phyloP scores from a whole-genome alignment of 2,329 filamentous ascomycete species.

The Neonectria ditissima region DNA sequence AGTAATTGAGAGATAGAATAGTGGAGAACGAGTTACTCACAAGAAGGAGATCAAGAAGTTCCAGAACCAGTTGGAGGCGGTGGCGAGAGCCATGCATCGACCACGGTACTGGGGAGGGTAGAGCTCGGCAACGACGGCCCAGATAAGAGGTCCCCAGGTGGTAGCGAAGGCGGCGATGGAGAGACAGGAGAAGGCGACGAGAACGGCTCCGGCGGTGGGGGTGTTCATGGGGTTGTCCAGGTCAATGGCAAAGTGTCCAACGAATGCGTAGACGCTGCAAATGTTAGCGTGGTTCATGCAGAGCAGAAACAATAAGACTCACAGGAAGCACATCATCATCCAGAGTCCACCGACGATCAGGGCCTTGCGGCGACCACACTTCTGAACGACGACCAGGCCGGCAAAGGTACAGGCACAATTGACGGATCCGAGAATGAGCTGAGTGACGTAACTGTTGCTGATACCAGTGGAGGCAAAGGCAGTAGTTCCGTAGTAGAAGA shows the following conservation, averaged over 20 bases:
- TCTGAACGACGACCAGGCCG: conserved; percentile 74
- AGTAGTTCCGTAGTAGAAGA: conserved; percentile 75
- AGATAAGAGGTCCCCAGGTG: conserved; percentile 77
- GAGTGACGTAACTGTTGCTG: conserved; percentile 72
- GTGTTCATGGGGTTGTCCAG: conserved; percentile 56
- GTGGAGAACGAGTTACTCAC: conserved; percentile 43
- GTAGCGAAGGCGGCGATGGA: conserved; percentile 76
- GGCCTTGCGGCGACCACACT: conserved; percentile 71
- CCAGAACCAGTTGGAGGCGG: conserved; percentile 72
- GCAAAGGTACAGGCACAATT: conserved; percentile 75
- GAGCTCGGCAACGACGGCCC: conserved; percentile 73
- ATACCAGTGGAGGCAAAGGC: conserved; percentile 76
- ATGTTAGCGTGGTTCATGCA: background rate
- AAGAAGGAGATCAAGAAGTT: conserved; percentile 70
- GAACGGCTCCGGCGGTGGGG: conserved; percentile 65
- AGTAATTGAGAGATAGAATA: conserved; percentile 27
- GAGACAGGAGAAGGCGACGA: conserved; percentile 77
- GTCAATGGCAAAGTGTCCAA: conserved; percentile 60
- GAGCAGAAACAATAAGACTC: conserved; percentile 34
- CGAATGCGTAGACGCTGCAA: conserved; percentile 59
- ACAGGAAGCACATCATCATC: conserved; percentile 67
- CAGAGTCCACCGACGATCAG: conserved; percentile 73
- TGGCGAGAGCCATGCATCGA: conserved; percentile 67
- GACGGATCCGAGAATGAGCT: conserved; percentile 75
- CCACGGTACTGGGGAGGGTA: conserved; percentile 70